Conservation (phyloP, 208 protist genomes). For the Acanthamoeba lugdunensis region DNA sequence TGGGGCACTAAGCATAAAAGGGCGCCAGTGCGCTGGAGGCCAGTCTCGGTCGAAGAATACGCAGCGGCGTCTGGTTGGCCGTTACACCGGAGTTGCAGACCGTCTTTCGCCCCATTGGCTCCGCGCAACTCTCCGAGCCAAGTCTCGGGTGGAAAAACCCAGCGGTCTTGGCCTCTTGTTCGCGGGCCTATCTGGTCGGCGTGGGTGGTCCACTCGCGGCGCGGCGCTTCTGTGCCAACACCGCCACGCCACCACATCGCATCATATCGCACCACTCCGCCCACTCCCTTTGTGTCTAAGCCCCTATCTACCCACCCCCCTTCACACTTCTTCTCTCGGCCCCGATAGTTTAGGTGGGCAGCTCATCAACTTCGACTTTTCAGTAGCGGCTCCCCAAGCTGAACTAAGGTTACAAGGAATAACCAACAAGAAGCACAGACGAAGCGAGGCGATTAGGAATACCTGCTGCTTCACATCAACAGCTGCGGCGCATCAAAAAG, state of each 20-base stretch:
- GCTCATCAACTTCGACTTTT: background rate
- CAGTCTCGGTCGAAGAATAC: background rate
- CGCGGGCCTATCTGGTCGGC: background rate
- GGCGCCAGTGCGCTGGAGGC: no score
- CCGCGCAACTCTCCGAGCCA: background rate
- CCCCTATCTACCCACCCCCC: no score
- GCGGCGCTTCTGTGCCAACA: background rate
- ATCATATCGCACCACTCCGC: background rate
- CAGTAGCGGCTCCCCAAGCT: no score
- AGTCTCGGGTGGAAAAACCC: background rate
- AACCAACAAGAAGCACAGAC: no score
- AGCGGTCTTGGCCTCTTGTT: background rate
- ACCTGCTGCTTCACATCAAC: no score
- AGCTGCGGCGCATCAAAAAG: no score
- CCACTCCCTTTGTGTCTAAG: background rate
- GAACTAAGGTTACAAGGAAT: no score
- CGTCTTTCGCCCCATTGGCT: background rate
- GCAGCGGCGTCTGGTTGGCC: background rate
- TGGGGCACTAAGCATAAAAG: no score
- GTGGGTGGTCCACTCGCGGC: background rate
- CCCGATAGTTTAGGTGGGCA: background rate
- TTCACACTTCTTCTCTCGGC: background rate
- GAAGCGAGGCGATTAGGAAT: no score
- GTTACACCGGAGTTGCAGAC: background rate
- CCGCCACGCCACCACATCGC: no score